A percentile compares a stretch with the other conserved stretches of the same genome.
Conservation (phyloP, 1,139 yeast species). For the Yarrowia galli region DNA sequence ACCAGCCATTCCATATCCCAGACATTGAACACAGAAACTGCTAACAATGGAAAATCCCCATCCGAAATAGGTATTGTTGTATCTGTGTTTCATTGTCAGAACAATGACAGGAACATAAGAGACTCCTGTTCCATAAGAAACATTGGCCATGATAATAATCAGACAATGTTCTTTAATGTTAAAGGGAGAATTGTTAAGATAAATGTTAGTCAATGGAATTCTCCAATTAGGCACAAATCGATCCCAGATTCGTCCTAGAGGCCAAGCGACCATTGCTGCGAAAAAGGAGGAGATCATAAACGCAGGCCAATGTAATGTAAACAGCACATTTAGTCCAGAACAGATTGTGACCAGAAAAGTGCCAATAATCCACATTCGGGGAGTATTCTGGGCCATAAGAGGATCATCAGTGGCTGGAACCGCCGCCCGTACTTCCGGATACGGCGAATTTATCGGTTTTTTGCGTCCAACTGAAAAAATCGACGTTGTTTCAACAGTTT, state of each 20-base stretch:
- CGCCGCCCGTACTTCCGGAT: slow-evolving; percentile 74
- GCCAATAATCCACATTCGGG: slow-evolving; percentile 67
- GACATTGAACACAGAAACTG: slow-evolving; percentile 63
- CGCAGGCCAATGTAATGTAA: slow-evolving; percentile 66
- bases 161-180: slow-evolving; percentile 71
- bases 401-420: slow-evolving; percentile 69
- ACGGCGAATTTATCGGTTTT: slow-evolving; percentile 57
- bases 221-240: slow-evolving; percentile 57
- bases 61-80: slow-evolving; percentile 56
- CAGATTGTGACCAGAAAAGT: slow-evolving; percentile 64
- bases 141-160: slow-evolving; percentile 66
- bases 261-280: slow-evolving; percentile 68
- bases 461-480: slow-evolving; percentile 2
- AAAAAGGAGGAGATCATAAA: slow-evolving; percentile 62
- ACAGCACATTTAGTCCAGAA: slow-evolving; percentile 65
- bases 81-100: slow-evolving; percentile 62
- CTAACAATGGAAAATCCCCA: slow-evolving; percentile 62
- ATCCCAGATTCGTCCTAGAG: slow-evolving; percentile 64
- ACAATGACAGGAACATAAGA: slow-evolving; percentile 69
- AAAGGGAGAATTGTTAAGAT: slow-evolving; percentile 67
- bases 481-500: background rate
- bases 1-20: slow-evolving; percentile 74
- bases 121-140: slow-evolving; percentile 65
- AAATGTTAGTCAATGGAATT: slow-evolving; percentile 52
- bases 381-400: slow-evolving; percentile 63